Base-by-base conservation (phyloP, 2,329 filamentous ascomycete species). In the Aspergillus flavus region DNA sequence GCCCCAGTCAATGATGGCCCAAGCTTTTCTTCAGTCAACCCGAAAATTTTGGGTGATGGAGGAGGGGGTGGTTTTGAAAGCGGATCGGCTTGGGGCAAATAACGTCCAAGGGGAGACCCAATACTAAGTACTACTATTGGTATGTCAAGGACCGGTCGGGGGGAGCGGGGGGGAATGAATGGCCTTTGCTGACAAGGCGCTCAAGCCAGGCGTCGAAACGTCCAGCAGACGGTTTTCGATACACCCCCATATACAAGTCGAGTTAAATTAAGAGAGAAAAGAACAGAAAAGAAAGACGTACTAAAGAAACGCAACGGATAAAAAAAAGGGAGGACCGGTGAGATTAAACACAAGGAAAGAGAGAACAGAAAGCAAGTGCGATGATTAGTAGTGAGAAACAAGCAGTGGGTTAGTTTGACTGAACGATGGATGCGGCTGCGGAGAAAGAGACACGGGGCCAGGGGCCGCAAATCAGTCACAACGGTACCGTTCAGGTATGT, bases 151-250 rank as follows among this genome's bases (percentile, higher is more conserved):
- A 56, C 61, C 67, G 68, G 65, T 71, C 67, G 68, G 67, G 63
- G 65, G 65, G 65, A 57, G 64, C 60, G 69, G 59, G 68, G 67
- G 68, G 67, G 64, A 63, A 64, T 41, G 52, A 21, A 54, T 63
- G 58, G 63, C 61, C 67, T 66, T 68, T 63, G 67, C 68, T 71
- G 69, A 70, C 67, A 59, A 62, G 63, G 63, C 64, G 64, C 63
- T 63, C 61, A 64, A 67, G 59, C 59, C 59, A 67, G 36, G 59
- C 59, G 64, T 61, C 54, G 58, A 61, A 55, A 59, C 53, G 54
- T 66, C 62, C 57, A 63, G 53, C 58, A 66, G 61, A 63, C 50
- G 57, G 26, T 50, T 68, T 50, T 68, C 54, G 61, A 61, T 53
- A 57, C 43, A 50, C 48, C 64, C 63, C 62, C 68, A 71, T 69